Conservation (phyloP, 1,284 basidiomycete genomes). For the Ustilago loliicola region DNA sequence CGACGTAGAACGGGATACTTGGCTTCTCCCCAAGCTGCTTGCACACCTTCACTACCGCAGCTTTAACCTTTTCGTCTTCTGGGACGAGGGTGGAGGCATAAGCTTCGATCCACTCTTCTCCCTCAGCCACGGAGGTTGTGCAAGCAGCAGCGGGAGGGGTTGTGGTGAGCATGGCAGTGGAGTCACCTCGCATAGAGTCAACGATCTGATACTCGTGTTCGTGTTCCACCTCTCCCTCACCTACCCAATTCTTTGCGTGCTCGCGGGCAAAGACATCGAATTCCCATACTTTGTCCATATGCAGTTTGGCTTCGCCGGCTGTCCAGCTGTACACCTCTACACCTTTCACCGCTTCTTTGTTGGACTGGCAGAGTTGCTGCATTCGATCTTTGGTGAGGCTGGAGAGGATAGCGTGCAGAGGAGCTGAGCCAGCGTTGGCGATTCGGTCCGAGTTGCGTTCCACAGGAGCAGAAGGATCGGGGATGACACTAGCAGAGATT, state of each 20-base stretch:
- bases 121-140: not conserved
- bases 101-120: slow-evolving; percentile 9
- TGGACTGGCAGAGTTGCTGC: not conserved
- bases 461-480: slow-evolving; percentile 13
- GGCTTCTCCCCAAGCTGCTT: slow-evolving; percentile 23
- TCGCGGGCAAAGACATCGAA: slow-evolving; percentile 49
- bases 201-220: slow-evolving; percentile 52
- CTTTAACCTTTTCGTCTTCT: not conserved
- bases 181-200: slow-evolving; percentile 21
- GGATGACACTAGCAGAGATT: slow-evolving; percentile 17
- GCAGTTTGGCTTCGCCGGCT: slow-evolving; percentile 26
- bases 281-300: slow-evolving; percentile 37
- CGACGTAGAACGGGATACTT: slow-evolving; percentile 47
- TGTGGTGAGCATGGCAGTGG: not conserved
- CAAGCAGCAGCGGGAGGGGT: not conserved
- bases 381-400: slow-evolving; percentile 24
- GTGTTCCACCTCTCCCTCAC: slow-evolving; percentile 35
- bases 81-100: slow-evolving; percentile 4
- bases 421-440: slow-evolving; percentile 25
- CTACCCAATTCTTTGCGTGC: slow-evolving; percentile 46
- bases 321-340: slow-evolving; percentile 54
- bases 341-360: not conserved
- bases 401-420: slow-evolving; percentile 41
- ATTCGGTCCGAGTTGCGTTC: slow-evolving; percentile 39
- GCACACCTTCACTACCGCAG: slow-evolving; percentile 16